These are phyloP conservation scores for Candida sanyiensis DNA, from an alignment of 805 yeast genomes.

Conservation along the genomic window DNA sequence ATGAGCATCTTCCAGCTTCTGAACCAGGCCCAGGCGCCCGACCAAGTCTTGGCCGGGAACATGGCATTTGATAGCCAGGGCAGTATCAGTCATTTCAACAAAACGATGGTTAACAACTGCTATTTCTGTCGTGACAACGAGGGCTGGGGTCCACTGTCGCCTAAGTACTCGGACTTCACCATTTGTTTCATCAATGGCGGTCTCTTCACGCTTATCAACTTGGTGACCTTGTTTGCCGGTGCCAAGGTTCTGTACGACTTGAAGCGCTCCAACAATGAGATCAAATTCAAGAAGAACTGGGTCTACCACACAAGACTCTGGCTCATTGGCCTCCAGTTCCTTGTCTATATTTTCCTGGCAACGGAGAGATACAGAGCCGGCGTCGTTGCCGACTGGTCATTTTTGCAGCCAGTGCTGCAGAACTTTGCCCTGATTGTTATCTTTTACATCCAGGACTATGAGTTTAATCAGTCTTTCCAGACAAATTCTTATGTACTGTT, in stretches of 20 bases:
- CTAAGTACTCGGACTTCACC: constrained; percentile 46
- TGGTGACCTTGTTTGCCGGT: constrained; percentile 41
- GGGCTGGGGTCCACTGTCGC: constrained; percentile 40
- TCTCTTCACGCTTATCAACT: constrained; percentile 36
- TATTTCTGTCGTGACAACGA: constrained; percentile 27
- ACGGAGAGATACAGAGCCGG: constrained; percentile 20
- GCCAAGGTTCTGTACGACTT: constrained; percentile 30
- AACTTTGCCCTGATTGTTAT: constrained; percentile 43
- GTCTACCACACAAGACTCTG: constrained; percentile 29
- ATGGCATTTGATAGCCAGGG: neutral
- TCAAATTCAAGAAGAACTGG: constrained; percentile 37
- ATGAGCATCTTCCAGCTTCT: constrained; percentile 1
- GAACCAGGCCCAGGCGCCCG: constrained; percentile 1
- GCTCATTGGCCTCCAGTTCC: constrained; percentile 27
- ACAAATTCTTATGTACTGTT: constrained; percentile 65
- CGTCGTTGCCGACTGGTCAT: constrained; percentile 23
- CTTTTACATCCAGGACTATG: constrained; percentile 57
- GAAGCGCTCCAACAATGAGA: constrained; percentile 18
- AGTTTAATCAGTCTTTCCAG: constrained; percentile 57
- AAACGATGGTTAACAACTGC: neutral
- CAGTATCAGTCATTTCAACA: neutral
- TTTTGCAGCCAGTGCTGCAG: constrained; percentile 34
- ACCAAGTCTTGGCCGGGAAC: neutral
- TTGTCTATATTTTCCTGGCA: constrained; percentile 23
- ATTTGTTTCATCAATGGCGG: constrained; percentile 56